Evolutionary conservation across 2,329 filamentous ascomycete genomes (phyloP).

Genomic region (Xylaria sp.): DNA sequence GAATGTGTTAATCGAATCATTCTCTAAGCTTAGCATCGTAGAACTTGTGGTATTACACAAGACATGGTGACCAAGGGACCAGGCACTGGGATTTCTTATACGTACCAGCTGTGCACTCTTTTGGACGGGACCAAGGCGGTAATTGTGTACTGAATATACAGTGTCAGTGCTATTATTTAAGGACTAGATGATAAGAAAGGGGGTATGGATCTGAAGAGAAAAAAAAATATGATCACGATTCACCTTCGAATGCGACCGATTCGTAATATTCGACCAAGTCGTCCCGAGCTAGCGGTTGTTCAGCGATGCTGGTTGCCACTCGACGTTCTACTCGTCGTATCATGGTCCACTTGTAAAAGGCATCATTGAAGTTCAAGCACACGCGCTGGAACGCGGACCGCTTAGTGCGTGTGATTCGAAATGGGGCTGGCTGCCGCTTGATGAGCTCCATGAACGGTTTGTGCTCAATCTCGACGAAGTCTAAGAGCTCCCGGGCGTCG

Average conservation of each 20-base stretch:
- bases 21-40: background rate
- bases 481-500: conserved; percentile 43
- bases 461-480: conserved; percentile 42
- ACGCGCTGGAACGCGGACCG: conserved; percentile 44
- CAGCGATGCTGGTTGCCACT: background rate
- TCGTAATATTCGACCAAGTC: background rate
- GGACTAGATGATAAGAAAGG: background rate
- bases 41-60: background rate
- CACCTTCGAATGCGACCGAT: conserved; percentile 5
- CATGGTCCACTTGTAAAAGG: conserved; percentile 42
- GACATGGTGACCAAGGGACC: background rate
- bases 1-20: background rate
- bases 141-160: background rate
- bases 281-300: background rate
- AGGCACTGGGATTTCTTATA: background rate
- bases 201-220: background rate
- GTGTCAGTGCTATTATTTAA: background rate
- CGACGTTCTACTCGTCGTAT: conserved; percentile 8
- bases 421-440: conserved; percentile 39
- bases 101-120: background rate
- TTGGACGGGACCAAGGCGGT: background rate
- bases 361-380: conserved; percentile 42
- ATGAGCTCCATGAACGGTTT: conserved; percentile 45
- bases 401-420: conserved; percentile 46
- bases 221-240: background rate